Evolutionary conservation across 257 asterid species (phyloP).

Genomic region (Phtheirospermum japonicum): DNA sequence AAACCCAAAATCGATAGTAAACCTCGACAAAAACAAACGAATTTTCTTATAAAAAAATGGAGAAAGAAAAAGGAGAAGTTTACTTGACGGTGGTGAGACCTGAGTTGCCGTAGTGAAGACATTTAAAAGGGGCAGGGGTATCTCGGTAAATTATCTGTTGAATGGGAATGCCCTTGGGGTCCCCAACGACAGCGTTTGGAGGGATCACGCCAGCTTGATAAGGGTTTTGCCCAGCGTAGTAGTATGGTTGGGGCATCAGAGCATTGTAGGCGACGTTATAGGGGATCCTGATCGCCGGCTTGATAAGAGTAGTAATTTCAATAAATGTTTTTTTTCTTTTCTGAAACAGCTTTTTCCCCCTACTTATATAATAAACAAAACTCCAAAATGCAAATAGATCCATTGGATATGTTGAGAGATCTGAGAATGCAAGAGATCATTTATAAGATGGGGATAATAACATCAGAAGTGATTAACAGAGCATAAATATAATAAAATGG

Average conservation of each 20-base stretch:
- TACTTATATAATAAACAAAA: too few species aligned
- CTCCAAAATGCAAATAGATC: too few species aligned
- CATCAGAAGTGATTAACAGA: too few species aligned
- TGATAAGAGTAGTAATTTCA: too few species aligned
- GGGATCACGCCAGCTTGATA: constrained; percentile 74
- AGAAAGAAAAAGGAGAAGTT: not conserved
- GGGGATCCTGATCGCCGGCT: constrained; percentile 89
- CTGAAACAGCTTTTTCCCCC: too few species aligned
- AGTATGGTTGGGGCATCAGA: constrained; percentile 51
- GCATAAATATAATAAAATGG: too few species aligned
- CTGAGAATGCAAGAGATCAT: too few species aligned
- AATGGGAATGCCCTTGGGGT: constrained; percentile 87
- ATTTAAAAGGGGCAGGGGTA: constrained; percentile 87
- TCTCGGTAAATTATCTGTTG: constrained; percentile 88
- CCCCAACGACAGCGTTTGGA: constrained; percentile 72
- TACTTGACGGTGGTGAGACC: constrained; percentile 83
- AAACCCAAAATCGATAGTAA: too few species aligned
- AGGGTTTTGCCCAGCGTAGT: constrained; percentile 55
- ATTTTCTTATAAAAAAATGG: not conserved
- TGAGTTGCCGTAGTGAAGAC: constrained; percentile 69
- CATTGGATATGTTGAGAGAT: too few species aligned
- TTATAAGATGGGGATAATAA: too few species aligned
- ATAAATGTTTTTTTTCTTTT: too few species aligned
- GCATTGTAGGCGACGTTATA: constrained; percentile 57
- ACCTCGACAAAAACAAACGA: too few species aligned